Evolutionary conservation across 768 basidiomycete species (phyloP).

Genomic region (Russula ochroleuca): DNA sequence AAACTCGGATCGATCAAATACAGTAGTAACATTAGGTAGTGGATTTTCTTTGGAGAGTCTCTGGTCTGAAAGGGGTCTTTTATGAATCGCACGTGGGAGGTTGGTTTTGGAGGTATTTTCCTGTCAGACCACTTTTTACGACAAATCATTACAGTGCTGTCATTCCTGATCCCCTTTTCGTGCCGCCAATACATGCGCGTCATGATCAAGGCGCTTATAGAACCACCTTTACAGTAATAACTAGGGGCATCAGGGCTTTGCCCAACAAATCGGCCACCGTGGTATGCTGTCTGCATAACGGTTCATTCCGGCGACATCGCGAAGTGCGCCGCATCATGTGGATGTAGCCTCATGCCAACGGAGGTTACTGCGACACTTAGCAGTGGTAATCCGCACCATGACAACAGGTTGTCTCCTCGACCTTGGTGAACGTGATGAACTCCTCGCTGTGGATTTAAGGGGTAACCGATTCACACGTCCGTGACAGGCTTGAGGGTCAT

Average conservation of each 20-base stretch:
- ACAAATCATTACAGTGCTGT: no score
- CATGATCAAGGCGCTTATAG: background rate
- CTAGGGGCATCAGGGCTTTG: background rate
- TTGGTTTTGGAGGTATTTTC: no score
- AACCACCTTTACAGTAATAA: background rate
- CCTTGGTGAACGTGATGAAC: background rate
- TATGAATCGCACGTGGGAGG: no score
- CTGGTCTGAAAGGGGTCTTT: no score
- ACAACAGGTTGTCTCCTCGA: background rate
- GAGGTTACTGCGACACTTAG: background rate
- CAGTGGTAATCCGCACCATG: slow-evolving; percentile 3
- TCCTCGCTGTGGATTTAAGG: background rate
- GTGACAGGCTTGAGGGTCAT: background rate
- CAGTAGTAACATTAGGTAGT: no score
- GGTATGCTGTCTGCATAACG: background rate
- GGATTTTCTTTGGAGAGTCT: no score
- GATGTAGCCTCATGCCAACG: background rate
- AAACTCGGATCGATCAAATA: no score
- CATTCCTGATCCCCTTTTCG: background rate
- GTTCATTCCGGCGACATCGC: background rate
- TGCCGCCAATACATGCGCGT: background rate
- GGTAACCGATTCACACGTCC: slow-evolving; percentile 4
- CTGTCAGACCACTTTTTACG: no score
- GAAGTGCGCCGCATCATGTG: background rate
- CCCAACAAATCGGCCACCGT: background rate